Conservation (phyloP, 169 alveolate genomes). For the Eimeria maxima region DNA sequence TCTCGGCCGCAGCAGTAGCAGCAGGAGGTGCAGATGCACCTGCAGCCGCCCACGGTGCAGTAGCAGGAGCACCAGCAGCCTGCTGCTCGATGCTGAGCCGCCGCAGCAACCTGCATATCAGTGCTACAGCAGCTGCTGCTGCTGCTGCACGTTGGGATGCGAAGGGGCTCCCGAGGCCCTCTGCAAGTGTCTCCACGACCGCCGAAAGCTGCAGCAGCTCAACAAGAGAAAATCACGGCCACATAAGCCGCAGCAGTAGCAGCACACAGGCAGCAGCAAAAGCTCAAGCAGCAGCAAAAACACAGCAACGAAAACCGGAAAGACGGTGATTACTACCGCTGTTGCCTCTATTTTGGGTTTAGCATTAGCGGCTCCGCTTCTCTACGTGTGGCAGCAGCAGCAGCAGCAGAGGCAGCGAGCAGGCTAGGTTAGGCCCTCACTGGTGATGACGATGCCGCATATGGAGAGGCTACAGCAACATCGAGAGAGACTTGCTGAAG, state of each 20-base stretch:
- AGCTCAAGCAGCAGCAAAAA: background rate
- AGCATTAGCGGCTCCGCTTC: background rate
- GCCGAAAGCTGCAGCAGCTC: slow-evolving; percentile 17
- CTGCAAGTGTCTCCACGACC: slow-evolving; percentile 11
- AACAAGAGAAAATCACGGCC: background rate
- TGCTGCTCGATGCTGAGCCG: background rate
- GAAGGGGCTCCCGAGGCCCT: background rate
- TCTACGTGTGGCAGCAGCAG: background rate
- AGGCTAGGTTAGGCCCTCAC: background rate
- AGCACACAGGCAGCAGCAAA: background rate
- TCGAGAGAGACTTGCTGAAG: background rate
- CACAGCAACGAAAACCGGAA: background rate
- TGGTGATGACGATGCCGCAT: background rate
- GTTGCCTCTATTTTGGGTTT: background rate
- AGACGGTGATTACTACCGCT: background rate
- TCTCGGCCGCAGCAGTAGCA: background rate
- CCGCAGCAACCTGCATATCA: slow-evolving; percentile 50
- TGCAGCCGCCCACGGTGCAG: background rate
- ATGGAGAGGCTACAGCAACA: slow-evolving; percentile 3
- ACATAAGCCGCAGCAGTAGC: background rate
- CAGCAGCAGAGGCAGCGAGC: slow-evolving; percentile 6
- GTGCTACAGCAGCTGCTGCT: slow-evolving; percentile 19
- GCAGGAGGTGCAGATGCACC: background rate
- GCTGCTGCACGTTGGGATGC: slow-evolving; percentile 14
- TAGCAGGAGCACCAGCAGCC: background rate